Evolutionary conservation across 345 rosid species (phyloP), one percentile per base, ranked within the genome.

Genomic region (Eucalyptus curtisii): DNA sequence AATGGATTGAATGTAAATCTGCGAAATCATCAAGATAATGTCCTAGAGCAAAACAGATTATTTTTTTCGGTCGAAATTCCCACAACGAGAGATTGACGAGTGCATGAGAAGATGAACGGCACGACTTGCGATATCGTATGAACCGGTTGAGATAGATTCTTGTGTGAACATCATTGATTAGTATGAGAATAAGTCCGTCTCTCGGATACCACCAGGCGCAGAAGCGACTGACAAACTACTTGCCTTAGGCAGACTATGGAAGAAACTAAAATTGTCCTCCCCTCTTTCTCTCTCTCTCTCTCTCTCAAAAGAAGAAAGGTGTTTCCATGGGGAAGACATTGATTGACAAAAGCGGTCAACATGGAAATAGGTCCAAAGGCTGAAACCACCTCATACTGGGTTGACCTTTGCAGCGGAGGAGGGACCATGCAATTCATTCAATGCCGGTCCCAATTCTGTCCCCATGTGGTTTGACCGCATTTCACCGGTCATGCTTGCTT

Each of bases 91-190:
- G 47, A 20, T 76, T 76, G 27, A 33, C 0, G 4, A 33, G 24
- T 7, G 44, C 80, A 68, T 5, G 44, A 68, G 44, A 68, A 68
- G 10, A 68, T 9, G 44, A 37, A 5, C 3, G 3, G 15, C 5
- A 4, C 3, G 5, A 20, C 13, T 10, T 3, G 25, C 0, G 3
- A 8, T 71, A 19, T 37, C 27, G 10, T 5, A 1, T 24, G 7
- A 20, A 11, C 4, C 2, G 30, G 14, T 22, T 42, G 27, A 76
- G 30, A 76, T 20, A 20, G 8, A 10, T 37, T 24, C 13, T 71
- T 68, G 40, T 7, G 20, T 15, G 76, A 16, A 68, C 10, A 10
- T 33, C 42, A 17, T 68, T 17, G 13, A 68, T 17, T 9, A 33
- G 24, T 33, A 9, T 30, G 15, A 13, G 17, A 64, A 64, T 1